phyloP scores from a whole-genome alignment of 2,329 filamentous ascomycete genomes.

The Talaromyces islandicus region DNA sequence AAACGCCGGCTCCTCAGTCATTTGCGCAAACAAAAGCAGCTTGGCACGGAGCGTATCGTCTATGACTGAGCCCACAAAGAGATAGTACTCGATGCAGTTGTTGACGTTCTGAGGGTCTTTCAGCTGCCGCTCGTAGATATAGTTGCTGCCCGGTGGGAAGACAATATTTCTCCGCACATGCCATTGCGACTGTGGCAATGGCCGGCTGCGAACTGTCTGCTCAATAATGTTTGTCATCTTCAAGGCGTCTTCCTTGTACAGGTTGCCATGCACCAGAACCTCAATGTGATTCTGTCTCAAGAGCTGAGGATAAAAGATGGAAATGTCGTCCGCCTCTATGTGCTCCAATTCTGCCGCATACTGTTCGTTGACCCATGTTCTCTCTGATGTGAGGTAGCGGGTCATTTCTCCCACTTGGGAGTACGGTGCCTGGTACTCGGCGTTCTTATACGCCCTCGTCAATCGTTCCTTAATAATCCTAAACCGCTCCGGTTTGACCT shows the following conservation, averaged over 20 bases:
- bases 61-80: slow-evolving; percentile 63
- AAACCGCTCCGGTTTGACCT: slow-evolving; percentile 82
- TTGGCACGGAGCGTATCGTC: slow-evolving; percentile 69
- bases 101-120: slow-evolving; percentile 87
- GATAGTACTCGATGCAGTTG: slow-evolving; percentile 73
- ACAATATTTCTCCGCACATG: slow-evolving; percentile 70
- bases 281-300: slow-evolving; percentile 83
- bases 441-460: slow-evolving; percentile 72
- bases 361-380: slow-evolving; percentile 73
- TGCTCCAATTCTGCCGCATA: slow-evolving; percentile 68
- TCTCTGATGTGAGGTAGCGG: slow-evolving; percentile 71
- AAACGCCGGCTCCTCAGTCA: slow-evolving; percentile 88
- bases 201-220: slow-evolving; percentile 65
- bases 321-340: slow-evolving; percentile 68
- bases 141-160: slow-evolving; percentile 74
- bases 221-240: slow-evolving; percentile 79
- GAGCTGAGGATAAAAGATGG: slow-evolving; percentile 71
- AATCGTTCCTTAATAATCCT: slow-evolving; percentile 84
- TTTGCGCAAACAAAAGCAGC: slow-evolving; percentile 75
- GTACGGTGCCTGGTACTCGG: slow-evolving; percentile 82
- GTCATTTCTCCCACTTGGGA: slow-evolving; percentile 80
- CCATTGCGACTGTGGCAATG: slow-evolving; percentile 72
- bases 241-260: slow-evolving; percentile 89
- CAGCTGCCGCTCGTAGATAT: slow-evolving; percentile 71
- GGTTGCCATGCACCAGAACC: slow-evolving; percentile 80